Evolutionary conservation across 2,329 filamentous ascomycete genomes (phyloP).

Genomic region (Tolypocladium amazonense): DNA sequence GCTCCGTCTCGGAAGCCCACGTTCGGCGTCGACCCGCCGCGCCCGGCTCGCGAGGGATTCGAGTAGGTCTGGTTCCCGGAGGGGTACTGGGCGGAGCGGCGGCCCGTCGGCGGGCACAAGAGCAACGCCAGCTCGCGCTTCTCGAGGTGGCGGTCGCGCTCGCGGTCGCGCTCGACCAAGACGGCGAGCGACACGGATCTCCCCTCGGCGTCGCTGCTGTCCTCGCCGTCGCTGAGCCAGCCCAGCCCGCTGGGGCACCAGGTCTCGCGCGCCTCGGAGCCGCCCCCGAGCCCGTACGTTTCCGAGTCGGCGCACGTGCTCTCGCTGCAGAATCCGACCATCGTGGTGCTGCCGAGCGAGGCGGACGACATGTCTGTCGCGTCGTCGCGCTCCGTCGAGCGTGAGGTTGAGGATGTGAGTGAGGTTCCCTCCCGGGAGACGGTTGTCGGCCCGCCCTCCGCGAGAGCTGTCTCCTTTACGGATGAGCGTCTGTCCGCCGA

Average conservation of each 20-base stretch:
- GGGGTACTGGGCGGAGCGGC: conserved; percentile 54
- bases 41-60: conserved; percentile 39
- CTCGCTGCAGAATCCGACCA: conserved; percentile 28
- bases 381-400: conserved; percentile 1
- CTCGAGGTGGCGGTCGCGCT: conserved; percentile 31
- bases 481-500: conserved; percentile 1
- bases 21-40: conserved; percentile 39
- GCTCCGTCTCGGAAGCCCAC: not conserved
- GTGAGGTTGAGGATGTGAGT: not conserved
- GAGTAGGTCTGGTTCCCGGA: conserved; percentile 56
- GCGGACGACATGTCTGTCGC: conserved; percentile 3
- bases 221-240: conserved; percentile 11
- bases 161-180: conserved; percentile 26
- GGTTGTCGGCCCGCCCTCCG: not conserved
- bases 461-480: not conserved
- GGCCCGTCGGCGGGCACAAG: conserved; percentile 15
- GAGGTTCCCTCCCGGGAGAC: not conserved
- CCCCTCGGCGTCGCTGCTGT: conserved; percentile 11
- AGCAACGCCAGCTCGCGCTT: conserved; percentile 22
- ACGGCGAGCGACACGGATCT: conserved; percentile 22
- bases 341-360: conserved; percentile 2
- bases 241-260: conserved; percentile 3
- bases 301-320: conserved; percentile 37
- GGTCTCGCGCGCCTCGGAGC: not conserved
- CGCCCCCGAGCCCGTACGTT: conserved; percentile 29